Evolutionary conservation across 306 rosid species (phyloP).

Genomic region (apple (Malus domestica)): DNA sequence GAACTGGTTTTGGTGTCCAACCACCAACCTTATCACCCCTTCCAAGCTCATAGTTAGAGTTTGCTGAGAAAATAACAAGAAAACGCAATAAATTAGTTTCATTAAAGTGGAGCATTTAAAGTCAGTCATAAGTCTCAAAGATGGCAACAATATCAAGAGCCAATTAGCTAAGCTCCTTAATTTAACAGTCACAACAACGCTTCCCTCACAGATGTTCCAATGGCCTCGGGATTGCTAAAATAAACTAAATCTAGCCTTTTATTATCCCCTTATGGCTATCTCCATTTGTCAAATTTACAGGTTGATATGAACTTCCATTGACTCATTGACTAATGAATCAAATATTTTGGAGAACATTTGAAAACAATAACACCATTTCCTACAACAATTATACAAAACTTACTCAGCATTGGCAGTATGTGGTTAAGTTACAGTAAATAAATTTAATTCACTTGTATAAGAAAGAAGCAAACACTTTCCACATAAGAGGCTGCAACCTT

Average conservation of each 20-base stretch:
- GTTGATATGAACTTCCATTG: neutral
- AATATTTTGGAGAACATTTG: neutral
- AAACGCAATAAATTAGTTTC: neutral
- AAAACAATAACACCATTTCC: neutral
- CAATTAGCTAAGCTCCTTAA: neutral
- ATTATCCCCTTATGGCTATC: neutral
- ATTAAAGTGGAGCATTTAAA: neutral
- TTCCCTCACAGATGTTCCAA: neutral
- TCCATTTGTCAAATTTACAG: neutral
- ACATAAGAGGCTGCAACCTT: neutral
- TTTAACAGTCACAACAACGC: neutral
- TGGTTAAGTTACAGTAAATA: neutral
- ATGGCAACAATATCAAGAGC: neutral
- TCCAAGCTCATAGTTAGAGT: slow-evolving; percentile 91
- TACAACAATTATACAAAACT: neutral
- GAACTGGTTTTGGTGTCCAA: slow-evolving; percentile 75
- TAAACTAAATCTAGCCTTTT: neutral
- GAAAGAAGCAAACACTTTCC: neutral
- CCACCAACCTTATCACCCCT: slow-evolving; percentile 85
- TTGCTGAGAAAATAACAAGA: slow-evolving; percentile 41
- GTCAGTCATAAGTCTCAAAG: neutral
- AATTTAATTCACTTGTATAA: neutral
- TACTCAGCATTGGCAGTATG: neutral
- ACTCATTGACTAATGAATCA: neutral
- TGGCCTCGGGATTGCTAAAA: neutral